Percentiles rank a stretch among this genome's conserved stretches.
Conservation (phyloP, 805 yeast genomes). For the Kurtzmaniella fragi region DNA sequence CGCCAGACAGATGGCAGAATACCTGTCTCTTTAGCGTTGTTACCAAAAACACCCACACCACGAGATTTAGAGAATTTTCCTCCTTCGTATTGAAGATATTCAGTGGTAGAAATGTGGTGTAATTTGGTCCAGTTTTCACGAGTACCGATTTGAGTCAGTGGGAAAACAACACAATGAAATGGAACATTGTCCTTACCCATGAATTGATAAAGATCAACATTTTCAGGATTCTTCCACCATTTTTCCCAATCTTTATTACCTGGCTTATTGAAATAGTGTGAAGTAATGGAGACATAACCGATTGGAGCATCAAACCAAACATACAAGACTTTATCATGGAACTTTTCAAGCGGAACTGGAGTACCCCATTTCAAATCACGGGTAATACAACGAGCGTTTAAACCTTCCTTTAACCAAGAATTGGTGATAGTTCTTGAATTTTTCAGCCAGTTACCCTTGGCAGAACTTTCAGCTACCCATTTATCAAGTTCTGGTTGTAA, state of each 20-base stretch:
- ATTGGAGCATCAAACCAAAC: constrained; percentile 99
- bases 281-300: constrained; percentile 95
- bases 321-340: constrained; percentile 83
- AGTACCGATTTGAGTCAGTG: constrained; percentile 88
- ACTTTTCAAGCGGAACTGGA: constrained; percentile 89
- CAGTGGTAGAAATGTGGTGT: constrained; percentile 90
- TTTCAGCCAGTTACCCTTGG: constrained; percentile 83
- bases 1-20: constrained; percentile 94
- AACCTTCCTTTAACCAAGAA: constrained; percentile 92
- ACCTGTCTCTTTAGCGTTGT: constrained; percentile 92
- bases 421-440: constrained; percentile 85
- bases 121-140: constrained; percentile 84
- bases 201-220: constrained; percentile 87
- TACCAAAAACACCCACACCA: constrained; percentile 97
- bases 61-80: constrained; percentile 98
- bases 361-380: constrained; percentile 98
- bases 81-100: constrained; percentile 94
- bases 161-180: constrained; percentile 98
- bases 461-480: constrained; percentile 70
- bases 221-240: constrained; percentile 95
- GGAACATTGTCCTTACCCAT: constrained; percentile 99
- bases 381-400: constrained; percentile 91
- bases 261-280: constrained; percentile 59
- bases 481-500: constrained; percentile 67
- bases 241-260: constrained; percentile 55